phyloP scores from a whole-genome alignment of 441 rosid genomes.

The Aleurites moluccanus region DNA sequence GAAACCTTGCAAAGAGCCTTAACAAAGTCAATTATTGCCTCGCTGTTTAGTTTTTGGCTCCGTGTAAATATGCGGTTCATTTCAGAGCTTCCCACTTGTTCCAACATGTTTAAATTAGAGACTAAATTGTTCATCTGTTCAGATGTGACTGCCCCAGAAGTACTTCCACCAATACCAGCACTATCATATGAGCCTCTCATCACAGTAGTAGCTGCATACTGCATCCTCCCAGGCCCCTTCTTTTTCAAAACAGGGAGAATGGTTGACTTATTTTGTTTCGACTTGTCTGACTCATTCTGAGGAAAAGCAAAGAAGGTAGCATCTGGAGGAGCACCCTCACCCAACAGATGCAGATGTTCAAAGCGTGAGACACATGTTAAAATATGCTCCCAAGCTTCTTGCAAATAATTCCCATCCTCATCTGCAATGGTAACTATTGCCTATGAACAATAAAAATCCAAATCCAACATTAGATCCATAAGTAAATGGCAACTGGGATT shows the following conservation, averaged over 20 bases:
- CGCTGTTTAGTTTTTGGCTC: conserved; percentile 97
- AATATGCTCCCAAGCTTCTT: conserved; percentile 99
- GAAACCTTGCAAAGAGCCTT: conserved; percentile 99
- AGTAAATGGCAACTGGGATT: not conserved
- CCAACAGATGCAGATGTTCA: conserved; percentile 98
- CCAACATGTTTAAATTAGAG: conserved; percentile 93
- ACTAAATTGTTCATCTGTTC: conserved; percentile 89
- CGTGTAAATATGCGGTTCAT: conserved; percentile 93
- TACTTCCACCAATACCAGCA: conserved; percentile 74
- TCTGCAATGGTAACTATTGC: conserved; percentile 93
- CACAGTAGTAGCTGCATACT: conserved; percentile 79
- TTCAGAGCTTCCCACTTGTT: conserved; percentile 97
- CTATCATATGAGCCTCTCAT: conserved; percentile 98
- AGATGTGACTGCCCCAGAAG: conserved; percentile 73
- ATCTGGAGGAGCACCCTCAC: conserved; percentile 99
- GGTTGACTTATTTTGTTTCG: conserved; percentile 69
- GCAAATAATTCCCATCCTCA: conserved; percentile 98
- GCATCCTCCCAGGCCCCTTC: conserved; percentile 91
- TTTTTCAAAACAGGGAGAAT: conserved; percentile 89
- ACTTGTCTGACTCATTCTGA: conserved; percentile 78
- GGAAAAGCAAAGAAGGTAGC: conserved; percentile 91
- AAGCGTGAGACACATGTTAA: conserved; percentile 98
- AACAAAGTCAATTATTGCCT: conserved; percentile 96
- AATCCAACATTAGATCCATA: conserved; percentile 29
- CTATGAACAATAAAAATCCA: conserved; percentile 41